Percentiles rank a stretch among this genome's conserved stretches.
These are phyloP conservation scores for Metschnikowia gruessii DNA, from an alignment of 805 yeast genomes.

Conservation along the genomic window DNA sequence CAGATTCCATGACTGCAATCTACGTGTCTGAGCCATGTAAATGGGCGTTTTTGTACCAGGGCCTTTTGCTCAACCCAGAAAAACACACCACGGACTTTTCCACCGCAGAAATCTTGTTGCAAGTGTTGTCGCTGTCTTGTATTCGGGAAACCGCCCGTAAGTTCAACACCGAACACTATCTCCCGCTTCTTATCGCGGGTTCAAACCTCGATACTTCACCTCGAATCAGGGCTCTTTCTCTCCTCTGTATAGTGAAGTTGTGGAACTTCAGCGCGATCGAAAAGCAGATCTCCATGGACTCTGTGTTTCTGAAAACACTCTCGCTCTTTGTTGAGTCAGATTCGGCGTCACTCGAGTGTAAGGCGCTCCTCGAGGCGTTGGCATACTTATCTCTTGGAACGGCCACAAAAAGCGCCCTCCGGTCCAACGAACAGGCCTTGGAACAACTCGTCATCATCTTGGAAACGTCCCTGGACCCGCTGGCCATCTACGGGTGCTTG, in stretches of 20 bases:
- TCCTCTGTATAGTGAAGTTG: constrained; percentile 19
- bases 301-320: constrained; percentile 9
- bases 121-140: constrained; percentile 18
- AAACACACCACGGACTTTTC: constrained; percentile 4
- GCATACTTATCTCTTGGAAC: constrained; percentile 17
- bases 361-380: constrained; percentile 13
- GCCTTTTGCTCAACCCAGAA: constrained; percentile 10
- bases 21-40: constrained; percentile 15
- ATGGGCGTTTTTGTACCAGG: constrained; percentile 11
- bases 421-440: constrained; percentile 13
- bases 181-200: constrained; percentile 16
- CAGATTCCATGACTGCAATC: constrained; percentile 11
- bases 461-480: constrained; percentile 11
- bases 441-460: constrained; percentile 14
- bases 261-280: constrained; percentile 21
- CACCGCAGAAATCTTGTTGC: constrained; percentile 12
- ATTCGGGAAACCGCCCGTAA: constrained; percentile 17
- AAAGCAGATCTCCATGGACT: constrained; percentile 13
- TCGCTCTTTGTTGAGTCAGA: constrained; percentile 1
- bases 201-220: constrained; percentile 1
- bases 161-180: constrained; percentile 16
- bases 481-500: constrained; percentile 41
- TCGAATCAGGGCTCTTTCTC: constrained; percentile 12
- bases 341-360: neutral
- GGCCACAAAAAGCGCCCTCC: constrained; percentile 10